Evolutionary conservation across 441 rosid species (phyloP), one percentile per base, ranked within the genome.

Genomic region (Jatropha multifida): DNA sequence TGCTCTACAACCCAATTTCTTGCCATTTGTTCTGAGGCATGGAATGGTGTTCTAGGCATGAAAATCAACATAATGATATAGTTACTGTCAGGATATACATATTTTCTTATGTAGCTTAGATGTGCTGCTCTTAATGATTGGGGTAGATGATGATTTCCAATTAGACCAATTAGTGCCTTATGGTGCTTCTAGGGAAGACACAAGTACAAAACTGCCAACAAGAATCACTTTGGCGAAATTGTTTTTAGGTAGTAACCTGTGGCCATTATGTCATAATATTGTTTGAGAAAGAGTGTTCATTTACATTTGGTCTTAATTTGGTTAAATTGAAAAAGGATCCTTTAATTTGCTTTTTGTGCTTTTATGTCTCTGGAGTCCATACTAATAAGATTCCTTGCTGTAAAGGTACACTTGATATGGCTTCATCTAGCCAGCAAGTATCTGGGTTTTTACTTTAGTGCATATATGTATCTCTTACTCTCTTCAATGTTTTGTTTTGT

Each of bases 81-180:
- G 38, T 51, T 4, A 44, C 38, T 42, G 46, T 52, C 9, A 11
- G 38, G 58, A 32, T 26, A 58, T 40, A 6, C 10, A 26, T 58
- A 51, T n/a, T 67, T 38, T 58, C 55, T 63, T 56, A 63, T 38
- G 23, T 18, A 67, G 74, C 61, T 69, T 71, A 4, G 26, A 69
- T 23, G 18, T n/a, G 6, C 18, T 63, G 42, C 55, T 63, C 48
- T 63, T 32, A 49, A 68, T 32, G 23, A 32, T 7, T 37, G 37
- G n/a, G 20, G 40, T 68, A 37, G 4, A 27, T 71, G n/a, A 76
- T 62, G 2, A 27, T 52, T 60, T 44, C 18, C 15, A 26, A 7
- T 58, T 27, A 32, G 65, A 58, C 15, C 23, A 46, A 58, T 56
- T 15, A 18, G 17, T 32, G 20, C 46, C 37, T 56, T 67, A 51